Evolutionary conservation across 495 filamentous ascomycete species (phyloP).

Genomic region (Podospora pseudoanserina): DNA sequence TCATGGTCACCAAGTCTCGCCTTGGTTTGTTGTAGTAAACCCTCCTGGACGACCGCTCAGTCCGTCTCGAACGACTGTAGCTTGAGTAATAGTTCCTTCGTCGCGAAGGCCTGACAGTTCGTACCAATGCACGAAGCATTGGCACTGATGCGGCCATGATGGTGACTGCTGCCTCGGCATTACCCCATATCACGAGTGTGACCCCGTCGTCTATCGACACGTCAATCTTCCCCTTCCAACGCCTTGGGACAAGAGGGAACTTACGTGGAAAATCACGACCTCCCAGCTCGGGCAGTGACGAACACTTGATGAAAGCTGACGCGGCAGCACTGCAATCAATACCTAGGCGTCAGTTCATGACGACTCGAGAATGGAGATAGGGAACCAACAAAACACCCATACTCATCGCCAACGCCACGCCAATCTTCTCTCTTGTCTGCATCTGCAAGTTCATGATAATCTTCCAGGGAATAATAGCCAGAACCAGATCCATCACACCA

Average conservation of each 20-base stretch:
- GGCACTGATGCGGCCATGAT: conserved; percentile 37
- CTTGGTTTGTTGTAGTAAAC: conserved; percentile 29
- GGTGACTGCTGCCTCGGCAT: conserved; percentile 33
- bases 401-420: conserved; percentile 39
- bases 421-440: conserved; percentile 34
- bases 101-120: conserved; percentile 12
- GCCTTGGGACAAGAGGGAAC: neutral
- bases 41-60: conserved; percentile 18
- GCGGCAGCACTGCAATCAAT: conserved; percentile 19
- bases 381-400: conserved; percentile 28
- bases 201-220: conserved; percentile 20
- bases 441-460: conserved; percentile 33
- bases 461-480: conserved; percentile 32
- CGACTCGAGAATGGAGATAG: neutral
- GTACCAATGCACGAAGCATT: conserved; percentile 31
- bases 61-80: conserved; percentile 14
- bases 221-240: neutral
- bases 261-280: conserved; percentile 27
- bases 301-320: conserved; percentile 31
- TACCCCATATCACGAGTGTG: conserved; percentile 28
- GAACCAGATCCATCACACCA: conserved; percentile 26
- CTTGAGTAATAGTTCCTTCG: neutral
- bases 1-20: conserved; percentile 29
- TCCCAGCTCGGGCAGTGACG: conserved; percentile 27
- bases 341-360: neutral